phyloP scores from a whole-genome alignment of 2,329 filamentous ascomycete species.

The Calonectria multiphialidica region DNA sequence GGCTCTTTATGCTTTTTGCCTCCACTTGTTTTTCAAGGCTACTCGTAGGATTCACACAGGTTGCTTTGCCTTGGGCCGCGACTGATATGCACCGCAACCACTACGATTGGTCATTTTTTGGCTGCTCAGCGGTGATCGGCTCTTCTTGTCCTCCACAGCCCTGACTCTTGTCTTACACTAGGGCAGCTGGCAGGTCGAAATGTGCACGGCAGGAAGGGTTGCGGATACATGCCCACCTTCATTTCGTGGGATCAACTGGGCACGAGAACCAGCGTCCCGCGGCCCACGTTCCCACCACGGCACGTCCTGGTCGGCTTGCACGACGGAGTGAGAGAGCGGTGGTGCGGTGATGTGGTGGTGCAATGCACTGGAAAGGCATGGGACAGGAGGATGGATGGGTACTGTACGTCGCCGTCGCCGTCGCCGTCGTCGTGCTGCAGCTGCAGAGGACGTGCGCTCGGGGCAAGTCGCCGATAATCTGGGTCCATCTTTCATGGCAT shows the following conservation, averaged over 20 bases:
- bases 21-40: constrained; percentile 21
- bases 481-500: constrained; percentile 22
- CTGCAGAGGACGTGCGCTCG: constrained; percentile 23
- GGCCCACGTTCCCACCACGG: constrained; percentile 1
- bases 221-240: constrained; percentile 13
- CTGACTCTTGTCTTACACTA: constrained; percentile 35
- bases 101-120: constrained; percentile 4
- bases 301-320: not conserved
- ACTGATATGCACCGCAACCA: constrained; percentile 16
- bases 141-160: constrained; percentile 6
- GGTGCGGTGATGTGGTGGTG: not conserved
- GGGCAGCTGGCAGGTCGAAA: constrained; percentile 11
- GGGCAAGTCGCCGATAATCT: constrained; percentile 36
- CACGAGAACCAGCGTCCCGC: not conserved
- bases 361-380: not conserved
- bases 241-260: constrained; percentile 12
- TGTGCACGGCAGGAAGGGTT: not conserved
- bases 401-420: too few relatives aligned
- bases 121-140: constrained; percentile 14
- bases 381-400: not conserved
- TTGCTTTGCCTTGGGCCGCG: constrained; percentile 23
- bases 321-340: not conserved
- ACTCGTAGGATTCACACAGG: constrained; percentile 12
- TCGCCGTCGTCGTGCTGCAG: not conserved
- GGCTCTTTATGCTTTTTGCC: constrained; percentile 32